These are phyloP conservation scores for Dendrocalamus latiflorus DNA, from an alignment of 202 grass and related monocot genomes.

Conservation along the genomic window DNA sequence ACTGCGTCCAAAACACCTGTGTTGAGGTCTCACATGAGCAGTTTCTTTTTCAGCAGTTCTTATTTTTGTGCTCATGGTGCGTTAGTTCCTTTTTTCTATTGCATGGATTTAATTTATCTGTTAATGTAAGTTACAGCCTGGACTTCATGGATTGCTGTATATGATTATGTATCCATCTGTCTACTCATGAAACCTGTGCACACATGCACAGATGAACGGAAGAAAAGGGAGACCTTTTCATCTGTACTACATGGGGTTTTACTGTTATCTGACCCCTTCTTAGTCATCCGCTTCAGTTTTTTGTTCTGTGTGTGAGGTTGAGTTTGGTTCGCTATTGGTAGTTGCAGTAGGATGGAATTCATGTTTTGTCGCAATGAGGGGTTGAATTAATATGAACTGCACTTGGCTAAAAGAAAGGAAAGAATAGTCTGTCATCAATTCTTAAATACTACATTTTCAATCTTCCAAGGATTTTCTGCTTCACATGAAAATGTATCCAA, in stretches of 20 bases:
- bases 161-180: conserved; percentile 13
- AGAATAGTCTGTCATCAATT: background rate
- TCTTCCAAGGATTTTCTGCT: background rate
- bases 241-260: background rate
- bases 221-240: conserved; percentile 16
- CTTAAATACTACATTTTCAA: background rate
- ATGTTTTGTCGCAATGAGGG: background rate
- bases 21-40: background rate
- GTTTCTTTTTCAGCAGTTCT: background rate
- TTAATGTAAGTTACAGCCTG: conserved; percentile 2
- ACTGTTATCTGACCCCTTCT: background rate
- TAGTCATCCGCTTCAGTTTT: background rate
- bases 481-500: background rate
- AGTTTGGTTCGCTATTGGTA: conserved; percentile 1
- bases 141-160: background rate
- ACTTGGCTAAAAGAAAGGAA: conserved; percentile 1
- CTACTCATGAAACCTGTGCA: background rate
- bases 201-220: background rate
- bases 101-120: background rate
- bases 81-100: conserved; percentile 9
- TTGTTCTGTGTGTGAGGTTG: background rate
- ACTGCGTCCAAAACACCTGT: background rate
- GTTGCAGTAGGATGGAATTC: background rate
- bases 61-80: background rate
- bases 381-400: background rate